Evolutionary conservation across 495 filamentous ascomycete genomes (phyloP), one percentile per base, ranked within the genome.

Genomic region (Staphylotrichum longicolle): DNA sequence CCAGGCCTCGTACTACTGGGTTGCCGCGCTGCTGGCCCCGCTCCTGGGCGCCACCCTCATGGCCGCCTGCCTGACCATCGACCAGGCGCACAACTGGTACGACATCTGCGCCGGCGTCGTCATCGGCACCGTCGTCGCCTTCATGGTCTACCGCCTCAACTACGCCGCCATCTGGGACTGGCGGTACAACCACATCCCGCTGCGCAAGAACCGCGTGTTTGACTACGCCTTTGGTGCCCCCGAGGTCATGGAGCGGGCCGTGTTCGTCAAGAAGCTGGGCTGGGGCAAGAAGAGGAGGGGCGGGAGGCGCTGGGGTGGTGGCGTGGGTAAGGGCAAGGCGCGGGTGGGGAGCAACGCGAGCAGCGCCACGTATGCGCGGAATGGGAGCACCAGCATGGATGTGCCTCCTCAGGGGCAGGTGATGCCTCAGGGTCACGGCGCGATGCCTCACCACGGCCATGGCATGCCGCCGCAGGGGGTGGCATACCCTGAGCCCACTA

Each of bases 41-140:
- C 69, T 88, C 5, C 76, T 87, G 4, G 84, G 79, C 10, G 85
- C 83, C 1, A 74, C 72, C 2, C 69, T 88, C 35, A 83, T 87
- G 52, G 82, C 75, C 4, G 83, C 83, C n/a, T 75, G 80, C 0
- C 66, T 87, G 41, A 86, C 83, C 1, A 83, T 88, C 46, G 86
- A 89, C 48, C 74, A 78, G 71, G 83, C 78, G 54, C 85, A 87
- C 59, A 79, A 86, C 69, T 83, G 80, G 80, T 84, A 83, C 53
- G 86, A 88, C 44, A 74, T 85, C 5, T 49, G 85, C 5, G 79
- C 77, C 14, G 86, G 86, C 6, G 80, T 74, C 3, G 63, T 80
- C 33, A 83, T 88, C 54, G 86, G 86, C 3, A 77, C 77, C 5
- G 54, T 78, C n/a, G 79, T 83, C 71, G 84, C 85, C 0, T 77